Evolutionary conservation across 164 flowering plant species (phyloP).

Genomic region (Stephania cephalantha): DNA sequence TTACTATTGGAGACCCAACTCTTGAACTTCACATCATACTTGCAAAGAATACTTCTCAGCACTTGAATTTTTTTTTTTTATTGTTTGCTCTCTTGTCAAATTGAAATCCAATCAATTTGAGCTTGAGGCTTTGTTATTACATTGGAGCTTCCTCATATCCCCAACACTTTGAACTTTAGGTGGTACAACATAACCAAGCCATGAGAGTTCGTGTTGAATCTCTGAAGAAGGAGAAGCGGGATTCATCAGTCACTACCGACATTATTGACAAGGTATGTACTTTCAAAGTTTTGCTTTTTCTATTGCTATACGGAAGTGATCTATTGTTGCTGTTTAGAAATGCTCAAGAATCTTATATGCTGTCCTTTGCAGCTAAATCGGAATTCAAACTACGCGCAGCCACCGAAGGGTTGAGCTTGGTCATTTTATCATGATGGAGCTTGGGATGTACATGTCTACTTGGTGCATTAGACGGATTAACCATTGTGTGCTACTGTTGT

Average conservation of each 20-base stretch:
- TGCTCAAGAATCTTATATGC: constrained; percentile 1
- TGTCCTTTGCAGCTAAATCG: constrained; percentile 29
- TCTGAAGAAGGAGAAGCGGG: constrained; percentile 30
- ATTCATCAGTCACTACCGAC: constrained; percentile 20
- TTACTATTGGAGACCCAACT: no score
- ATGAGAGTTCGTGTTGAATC: constrained; percentile 33
- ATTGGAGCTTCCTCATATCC: background rate
- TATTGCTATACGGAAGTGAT: background rate
- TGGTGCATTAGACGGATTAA: background rate
- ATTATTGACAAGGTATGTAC: constrained; percentile 33
- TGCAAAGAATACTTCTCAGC: no score
- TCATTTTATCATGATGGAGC: background rate
- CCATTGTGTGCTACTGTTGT: background rate
- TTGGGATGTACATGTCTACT: background rate
- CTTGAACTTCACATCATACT: no score
- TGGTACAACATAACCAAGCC: constrained; percentile 33
- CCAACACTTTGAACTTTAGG: constrained; percentile 23
- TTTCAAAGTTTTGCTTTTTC: background rate
- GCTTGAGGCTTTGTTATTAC: background rate
- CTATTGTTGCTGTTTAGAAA: constrained; percentile 3
- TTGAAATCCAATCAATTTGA: background rate
- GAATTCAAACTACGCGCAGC: constrained; percentile 20
- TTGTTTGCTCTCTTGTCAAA: background rate
- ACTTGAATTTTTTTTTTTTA: background rate
- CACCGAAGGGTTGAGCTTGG: background rate